Evolutionary conservation across 73 alveolate species (phyloP).

Genomic region (Paramecium primaurelia): DNA sequence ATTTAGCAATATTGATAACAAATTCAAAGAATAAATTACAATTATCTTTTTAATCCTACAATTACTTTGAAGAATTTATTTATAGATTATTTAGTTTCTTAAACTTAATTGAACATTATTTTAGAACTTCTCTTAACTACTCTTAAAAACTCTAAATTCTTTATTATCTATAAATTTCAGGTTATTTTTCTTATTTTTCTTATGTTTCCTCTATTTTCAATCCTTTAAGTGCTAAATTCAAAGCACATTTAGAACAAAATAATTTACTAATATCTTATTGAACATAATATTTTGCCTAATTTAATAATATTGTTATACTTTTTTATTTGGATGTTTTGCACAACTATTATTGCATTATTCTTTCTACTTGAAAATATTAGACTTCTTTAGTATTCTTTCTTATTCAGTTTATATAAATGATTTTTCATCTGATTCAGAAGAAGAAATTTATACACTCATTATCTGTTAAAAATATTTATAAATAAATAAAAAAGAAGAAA

Average conservation of each 20-base stretch:
- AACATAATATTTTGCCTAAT: conserved; percentile 38
- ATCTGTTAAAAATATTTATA: not conserved
- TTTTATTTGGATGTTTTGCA: conserved; percentile 11
- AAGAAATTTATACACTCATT: not conserved
- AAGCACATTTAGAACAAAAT: conserved; percentile 47
- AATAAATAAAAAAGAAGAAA: not conserved
- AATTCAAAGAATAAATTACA: not conserved
- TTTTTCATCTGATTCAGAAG: not conserved
- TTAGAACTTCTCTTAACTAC: not conserved
- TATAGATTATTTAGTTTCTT: not conserved
- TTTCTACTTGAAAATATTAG: conserved; percentile 27
- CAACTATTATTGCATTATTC: not conserved
- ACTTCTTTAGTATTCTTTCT: conserved; percentile 4
- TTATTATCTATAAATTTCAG: conserved; percentile 5
- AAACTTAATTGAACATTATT: not conserved
- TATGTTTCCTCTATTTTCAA: conserved; percentile 29
- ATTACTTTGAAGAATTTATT: not conserved
- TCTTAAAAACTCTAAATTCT: conserved; percentile 5
- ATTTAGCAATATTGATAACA: not conserved
- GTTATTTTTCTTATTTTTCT: not conserved
- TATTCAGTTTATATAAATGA: not conserved
- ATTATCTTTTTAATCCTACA: not conserved
- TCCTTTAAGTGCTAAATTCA: conserved; percentile 17
- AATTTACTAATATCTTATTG: not conserved
- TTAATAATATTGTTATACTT: not conserved